Percentiles rank a stretch among this genome's conserved stretches.
Evolutionary conservation across 1,284 basidiomycete species (phyloP).

Genomic region (Stereum hirsutum): DNA sequence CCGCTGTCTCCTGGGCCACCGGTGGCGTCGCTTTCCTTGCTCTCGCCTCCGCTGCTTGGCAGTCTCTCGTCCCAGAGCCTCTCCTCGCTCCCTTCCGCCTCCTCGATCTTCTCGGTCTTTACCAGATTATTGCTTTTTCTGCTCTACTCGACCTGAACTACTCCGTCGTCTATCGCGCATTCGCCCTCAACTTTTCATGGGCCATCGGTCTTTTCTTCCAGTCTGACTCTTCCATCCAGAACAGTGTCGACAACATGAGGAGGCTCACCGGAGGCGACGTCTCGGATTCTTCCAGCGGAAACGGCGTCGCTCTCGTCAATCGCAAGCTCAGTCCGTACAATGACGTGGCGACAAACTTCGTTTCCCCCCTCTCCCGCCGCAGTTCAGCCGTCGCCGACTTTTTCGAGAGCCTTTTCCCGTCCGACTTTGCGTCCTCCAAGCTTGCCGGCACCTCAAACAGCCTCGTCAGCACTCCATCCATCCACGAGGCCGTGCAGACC

Average conservation of each 20-base stretch:
- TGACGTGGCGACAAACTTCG: slow-evolving; percentile 12
- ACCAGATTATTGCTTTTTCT: slow-evolving; percentile 74
- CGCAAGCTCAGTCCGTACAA: slow-evolving; percentile 77
- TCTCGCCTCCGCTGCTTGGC: slow-evolving; percentile 56
- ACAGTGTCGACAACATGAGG: slow-evolving; percentile 77
- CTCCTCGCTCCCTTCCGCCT: slow-evolving; percentile 52
- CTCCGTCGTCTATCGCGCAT: slow-evolving; percentile 74
- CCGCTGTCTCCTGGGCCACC: slow-evolving; percentile 71
- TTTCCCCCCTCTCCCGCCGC: not conserved
- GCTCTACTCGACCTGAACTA: slow-evolving; percentile 83
- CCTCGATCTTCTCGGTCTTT: slow-evolving; percentile 75
- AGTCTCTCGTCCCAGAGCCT: slow-evolving; percentile 46
- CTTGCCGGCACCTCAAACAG: slow-evolving; percentile 2
- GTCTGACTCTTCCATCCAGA: slow-evolving; percentile 52
- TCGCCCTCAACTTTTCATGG: slow-evolving; percentile 86
- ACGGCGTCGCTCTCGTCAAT: slow-evolving; percentile 69
- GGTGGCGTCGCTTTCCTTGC: slow-evolving; percentile 64
- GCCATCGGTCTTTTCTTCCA: slow-evolving; percentile 74
- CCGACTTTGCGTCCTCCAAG: slow-evolving; percentile 5
- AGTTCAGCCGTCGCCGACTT: slow-evolving; percentile 7
- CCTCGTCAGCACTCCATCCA: slow-evolving; percentile 3
- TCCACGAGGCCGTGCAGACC: slow-evolving; percentile 41
- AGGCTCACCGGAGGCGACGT: slow-evolving; percentile 73
- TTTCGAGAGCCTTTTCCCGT: slow-evolving; percentile 14
- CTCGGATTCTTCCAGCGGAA: slow-evolving; percentile 41